Conservation (phyloP, 208 protist species). For the Leishmania amazonensis region DNA sequence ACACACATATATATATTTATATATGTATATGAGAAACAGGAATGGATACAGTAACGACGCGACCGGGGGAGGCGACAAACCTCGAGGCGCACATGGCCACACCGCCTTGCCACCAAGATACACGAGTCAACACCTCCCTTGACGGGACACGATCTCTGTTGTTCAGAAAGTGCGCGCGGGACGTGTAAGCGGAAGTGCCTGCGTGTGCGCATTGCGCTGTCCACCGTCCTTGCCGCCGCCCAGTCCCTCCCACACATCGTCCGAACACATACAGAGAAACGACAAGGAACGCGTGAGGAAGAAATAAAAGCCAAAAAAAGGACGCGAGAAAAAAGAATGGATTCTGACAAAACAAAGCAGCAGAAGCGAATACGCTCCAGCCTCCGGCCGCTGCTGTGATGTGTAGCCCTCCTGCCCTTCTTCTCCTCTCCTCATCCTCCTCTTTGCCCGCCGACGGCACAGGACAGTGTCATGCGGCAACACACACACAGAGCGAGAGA, state of each 20-base stretch:
- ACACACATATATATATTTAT: neutral
- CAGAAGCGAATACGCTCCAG: neutral
- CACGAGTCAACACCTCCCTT: neutral
- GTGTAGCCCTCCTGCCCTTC: neutral
- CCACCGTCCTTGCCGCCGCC: neutral
- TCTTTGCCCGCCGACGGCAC: neutral
- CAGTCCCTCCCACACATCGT: neutral
- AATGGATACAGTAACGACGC: neutral
- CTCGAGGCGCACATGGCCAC: neutral
- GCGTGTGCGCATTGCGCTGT: neutral
- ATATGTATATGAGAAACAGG: neutral
- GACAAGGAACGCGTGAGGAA: neutral
- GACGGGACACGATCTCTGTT: neutral
- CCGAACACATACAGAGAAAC: neutral
- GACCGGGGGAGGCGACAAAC: neutral
- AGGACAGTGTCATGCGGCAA: too few relatives aligned
- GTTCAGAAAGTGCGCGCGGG: neutral
- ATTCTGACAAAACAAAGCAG: too few relatives aligned
- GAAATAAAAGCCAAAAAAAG: neutral
- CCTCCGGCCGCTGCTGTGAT: neutral
- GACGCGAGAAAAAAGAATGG: neutral
- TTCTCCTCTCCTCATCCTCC: neutral
- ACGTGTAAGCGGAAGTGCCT: neutral
- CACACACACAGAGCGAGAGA: too few relatives aligned
- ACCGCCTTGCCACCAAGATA: neutral